Conservation (phyloP, 805 yeast genomes). For the Metschnikowia lochheadii region DNA sequence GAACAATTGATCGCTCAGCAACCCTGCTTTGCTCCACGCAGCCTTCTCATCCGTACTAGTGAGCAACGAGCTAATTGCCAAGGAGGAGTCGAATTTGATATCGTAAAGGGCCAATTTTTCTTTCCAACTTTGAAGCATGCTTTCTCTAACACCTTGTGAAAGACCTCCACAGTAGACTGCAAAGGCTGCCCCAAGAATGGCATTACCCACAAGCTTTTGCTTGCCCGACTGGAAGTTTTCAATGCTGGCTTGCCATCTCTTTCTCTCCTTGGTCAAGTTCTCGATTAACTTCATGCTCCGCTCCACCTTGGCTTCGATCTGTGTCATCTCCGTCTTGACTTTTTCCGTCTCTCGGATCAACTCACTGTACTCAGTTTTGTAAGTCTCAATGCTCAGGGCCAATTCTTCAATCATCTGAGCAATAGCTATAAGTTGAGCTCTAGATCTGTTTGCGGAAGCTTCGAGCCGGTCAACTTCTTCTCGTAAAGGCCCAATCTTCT, state of each 20-base stretch:
- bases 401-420: conserved; percentile 78
- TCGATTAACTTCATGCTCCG: conserved; percentile 62
- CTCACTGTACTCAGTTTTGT: conserved; percentile 63
- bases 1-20: conserved; percentile 56
- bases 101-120: conserved; percentile 27
- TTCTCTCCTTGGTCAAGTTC: conserved; percentile 60
- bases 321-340: conserved; percentile 65
- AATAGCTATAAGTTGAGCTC: conserved; percentile 68
- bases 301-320: conserved; percentile 54
- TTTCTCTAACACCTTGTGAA: conserved; percentile 46
- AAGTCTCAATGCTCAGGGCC: conserved; percentile 60
- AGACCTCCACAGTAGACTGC: conserved; percentile 56
- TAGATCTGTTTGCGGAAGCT: conserved; percentile 53
- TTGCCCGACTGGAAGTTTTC: conserved; percentile 45
- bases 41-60: conserved; percentile 38
- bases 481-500: conserved; percentile 68
- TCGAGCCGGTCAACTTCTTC: conserved; percentile 63
- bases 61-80: conserved; percentile 34
- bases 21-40: conserved; percentile 50
- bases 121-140: conserved; percentile 34
- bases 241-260: conserved; percentile 69
- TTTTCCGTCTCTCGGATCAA: conserved; percentile 76
- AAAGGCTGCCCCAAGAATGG: conserved; percentile 60
- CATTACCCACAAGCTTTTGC: conserved; percentile 55
- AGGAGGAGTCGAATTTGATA: conserved; percentile 37